Conservation (phyloP, 2,329 filamentous ascomycete genomes). For the Ciborinia camelliae region DNA sequence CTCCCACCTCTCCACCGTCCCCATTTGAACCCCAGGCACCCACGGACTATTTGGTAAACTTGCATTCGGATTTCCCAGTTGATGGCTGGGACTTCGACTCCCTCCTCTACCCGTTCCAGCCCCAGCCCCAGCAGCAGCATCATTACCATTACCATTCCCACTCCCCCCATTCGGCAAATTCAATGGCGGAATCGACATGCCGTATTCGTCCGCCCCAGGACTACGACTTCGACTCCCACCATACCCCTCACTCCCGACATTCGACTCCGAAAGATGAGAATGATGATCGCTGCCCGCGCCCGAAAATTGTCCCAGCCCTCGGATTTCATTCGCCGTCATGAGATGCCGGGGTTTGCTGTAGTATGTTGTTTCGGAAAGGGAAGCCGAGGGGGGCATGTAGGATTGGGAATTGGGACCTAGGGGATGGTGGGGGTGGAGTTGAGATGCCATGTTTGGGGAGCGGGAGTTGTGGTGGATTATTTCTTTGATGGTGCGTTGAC, state of each 20-base stretch:
- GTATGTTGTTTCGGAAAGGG: slow-evolving; percentile 2
- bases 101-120: not conserved
- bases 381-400: not conserved
- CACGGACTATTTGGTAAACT: not conserved
- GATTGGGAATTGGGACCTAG: not conserved
- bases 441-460: not conserved
- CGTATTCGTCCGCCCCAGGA: not conserved
- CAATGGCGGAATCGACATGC: not conserved
- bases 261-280: not conserved
- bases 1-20: not conserved
- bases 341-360: slow-evolving; percentile 1
- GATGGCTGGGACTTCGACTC: not conserved
- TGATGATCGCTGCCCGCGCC: not conserved
- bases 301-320: not conserved
- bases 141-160: too few relatives aligned
- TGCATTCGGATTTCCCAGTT: not conserved
- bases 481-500: slow-evolving; percentile 29
- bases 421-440: not conserved
- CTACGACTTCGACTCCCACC: not conserved
- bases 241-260: not conserved
- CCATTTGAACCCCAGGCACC: not conserved
- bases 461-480: slow-evolving; percentile 23
- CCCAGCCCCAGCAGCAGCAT: not conserved
- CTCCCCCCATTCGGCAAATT: not conserved
- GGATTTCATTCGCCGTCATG: not conserved